Evolutionary conservation across 2,329 filamentous ascomycete species (phyloP).

Genomic region (Phyllosticta citribraziliensis): DNA sequence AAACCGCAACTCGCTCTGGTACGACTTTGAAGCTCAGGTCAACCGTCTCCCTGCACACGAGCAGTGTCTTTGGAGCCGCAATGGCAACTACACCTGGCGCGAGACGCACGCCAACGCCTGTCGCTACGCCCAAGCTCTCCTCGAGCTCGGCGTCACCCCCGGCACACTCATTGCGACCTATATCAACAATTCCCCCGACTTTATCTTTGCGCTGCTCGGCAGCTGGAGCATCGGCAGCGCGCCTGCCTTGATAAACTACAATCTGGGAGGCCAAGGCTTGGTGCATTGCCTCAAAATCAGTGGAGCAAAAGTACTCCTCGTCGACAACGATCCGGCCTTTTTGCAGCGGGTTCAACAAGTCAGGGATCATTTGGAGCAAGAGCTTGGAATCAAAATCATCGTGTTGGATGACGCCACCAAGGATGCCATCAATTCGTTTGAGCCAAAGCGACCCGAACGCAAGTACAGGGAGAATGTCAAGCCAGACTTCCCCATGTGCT

Average conservation of each 20-base stretch:
- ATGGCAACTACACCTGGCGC: slow-evolving; percentile 46
- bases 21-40: slow-evolving; percentile 51
- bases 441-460: slow-evolving; percentile 20
- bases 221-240: slow-evolving; percentile 55
- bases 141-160: slow-evolving; percentile 41
- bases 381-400: slow-evolving; percentile 50
- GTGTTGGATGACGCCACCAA: slow-evolving; percentile 40
- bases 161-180: slow-evolving; percentile 56
- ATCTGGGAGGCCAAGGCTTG: slow-evolving; percentile 53
- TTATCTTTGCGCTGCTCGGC: slow-evolving; percentile 49
- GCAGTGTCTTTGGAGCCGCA: slow-evolving; percentile 39
- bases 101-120: slow-evolving; percentile 27
- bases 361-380: slow-evolving; percentile 37
- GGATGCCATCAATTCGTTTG: slow-evolving; percentile 34
- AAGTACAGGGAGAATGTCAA: slow-evolving; percentile 35
- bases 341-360: slow-evolving; percentile 37
- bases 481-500: slow-evolving; percentile 41
- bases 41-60: slow-evolving; percentile 20
- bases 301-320: slow-evolving; percentile 46
- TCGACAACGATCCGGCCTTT: slow-evolving; percentile 42
- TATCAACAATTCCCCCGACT: slow-evolving; percentile 58
- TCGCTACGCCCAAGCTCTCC: slow-evolving; percentile 28
- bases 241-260: slow-evolving; percentile 63
- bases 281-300: slow-evolving; percentile 56
- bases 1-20: slow-evolving; percentile 53